A percentile compares a stretch with the other conserved stretches of the same genome.
Evolutionary conservation across 805 yeast genomes (phyloP).

Genomic region (Candida vaughaniae): DNA sequence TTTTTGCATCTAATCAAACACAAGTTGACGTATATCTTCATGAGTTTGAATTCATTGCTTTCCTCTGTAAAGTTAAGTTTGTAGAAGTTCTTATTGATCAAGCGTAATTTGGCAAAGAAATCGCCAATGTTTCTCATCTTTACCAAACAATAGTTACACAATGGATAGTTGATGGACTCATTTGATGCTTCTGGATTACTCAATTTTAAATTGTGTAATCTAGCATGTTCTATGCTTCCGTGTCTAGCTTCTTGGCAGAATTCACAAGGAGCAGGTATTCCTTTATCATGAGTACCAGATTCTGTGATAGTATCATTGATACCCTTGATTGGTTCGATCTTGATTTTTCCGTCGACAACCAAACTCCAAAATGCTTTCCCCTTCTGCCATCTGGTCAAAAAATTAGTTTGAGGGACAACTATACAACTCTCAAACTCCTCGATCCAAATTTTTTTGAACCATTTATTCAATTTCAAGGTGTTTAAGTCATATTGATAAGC

Average conservation of each 20-base stretch:
- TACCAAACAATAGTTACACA: slow-evolving; percentile 79
- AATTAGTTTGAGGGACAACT: slow-evolving; percentile 34
- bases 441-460: slow-evolving; percentile 60
- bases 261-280: slow-evolving; percentile 72
- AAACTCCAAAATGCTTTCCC: slow-evolving; percentile 56
- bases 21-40: slow-evolving; percentile 52
- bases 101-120: slow-evolving; percentile 71
- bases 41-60: slow-evolving; percentile 33
- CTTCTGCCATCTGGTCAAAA: slow-evolving; percentile 42
- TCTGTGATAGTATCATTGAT: slow-evolving; percentile 65
- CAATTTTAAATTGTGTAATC: slow-evolving; percentile 67
- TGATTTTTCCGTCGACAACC: slow-evolving; percentile 75
- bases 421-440: slow-evolving; percentile 70
- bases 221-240: slow-evolving; percentile 71
- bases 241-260: slow-evolving; percentile 79
- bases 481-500: slow-evolving; percentile 36
- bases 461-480: slow-evolving; percentile 50
- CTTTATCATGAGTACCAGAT: slow-evolving; percentile 41
- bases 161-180: slow-evolving; percentile 51
- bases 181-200: slow-evolving; percentile 30
- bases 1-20: slow-evolving; percentile 63
- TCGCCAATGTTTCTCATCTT: slow-evolving; percentile 83
- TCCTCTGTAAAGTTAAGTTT: slow-evolving; percentile 33
- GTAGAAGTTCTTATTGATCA: slow-evolving; percentile 56
- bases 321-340: slow-evolving; percentile 84